Evolutionary conservation across 78 protist species (phyloP).

Genomic region (Isochrysis galbana): DNA sequence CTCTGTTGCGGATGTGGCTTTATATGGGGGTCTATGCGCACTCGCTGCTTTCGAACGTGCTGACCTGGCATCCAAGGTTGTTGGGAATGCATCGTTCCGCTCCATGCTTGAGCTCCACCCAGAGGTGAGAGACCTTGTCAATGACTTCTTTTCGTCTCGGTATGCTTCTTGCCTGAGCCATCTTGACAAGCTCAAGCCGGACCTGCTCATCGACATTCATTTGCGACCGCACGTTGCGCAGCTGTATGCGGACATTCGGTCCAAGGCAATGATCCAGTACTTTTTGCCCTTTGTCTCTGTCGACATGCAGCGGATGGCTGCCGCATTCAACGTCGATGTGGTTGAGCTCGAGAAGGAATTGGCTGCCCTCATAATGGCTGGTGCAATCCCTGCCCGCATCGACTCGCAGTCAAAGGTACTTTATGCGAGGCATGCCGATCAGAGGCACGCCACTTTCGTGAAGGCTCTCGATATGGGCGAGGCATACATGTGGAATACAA

Average conservation of each 20-base stretch:
- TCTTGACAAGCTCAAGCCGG: constrained; percentile 39
- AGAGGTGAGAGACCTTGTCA: not conserved
- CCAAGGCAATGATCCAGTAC: constrained; percentile 77
- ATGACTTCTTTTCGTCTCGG: constrained; percentile 56
- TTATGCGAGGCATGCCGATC: constrained; percentile 61
- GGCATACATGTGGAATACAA: constrained; percentile 55
- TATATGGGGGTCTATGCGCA: constrained; percentile 81
- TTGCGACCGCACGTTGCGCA: constrained; percentile 68
- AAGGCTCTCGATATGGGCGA: constrained; percentile 60
- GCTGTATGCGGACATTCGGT: constrained; percentile 62
- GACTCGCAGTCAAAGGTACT: constrained; percentile 80
- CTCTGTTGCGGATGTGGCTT: constrained; percentile 76
- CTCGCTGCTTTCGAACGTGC: constrained; percentile 82
- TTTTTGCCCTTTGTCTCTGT: constrained; percentile 75
- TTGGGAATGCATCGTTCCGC: constrained; percentile 52
- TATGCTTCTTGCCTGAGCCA: constrained; percentile 69
- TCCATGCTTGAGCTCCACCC: constrained; percentile 63
- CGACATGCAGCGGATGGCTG: constrained; percentile 74
- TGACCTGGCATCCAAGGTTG: constrained; percentile 54
- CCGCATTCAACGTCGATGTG: constrained; percentile 64
- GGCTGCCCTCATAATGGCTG: constrained; percentile 71
- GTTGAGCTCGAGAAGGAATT: constrained; percentile 48
- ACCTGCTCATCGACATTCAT: constrained; percentile 70
- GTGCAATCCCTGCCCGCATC: constrained; percentile 77
- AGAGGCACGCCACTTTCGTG: constrained; percentile 70